phyloP scores from a whole-genome alignment of 371 early-diverging fungal genomes.

The Mucor lusitanicus region DNA sequence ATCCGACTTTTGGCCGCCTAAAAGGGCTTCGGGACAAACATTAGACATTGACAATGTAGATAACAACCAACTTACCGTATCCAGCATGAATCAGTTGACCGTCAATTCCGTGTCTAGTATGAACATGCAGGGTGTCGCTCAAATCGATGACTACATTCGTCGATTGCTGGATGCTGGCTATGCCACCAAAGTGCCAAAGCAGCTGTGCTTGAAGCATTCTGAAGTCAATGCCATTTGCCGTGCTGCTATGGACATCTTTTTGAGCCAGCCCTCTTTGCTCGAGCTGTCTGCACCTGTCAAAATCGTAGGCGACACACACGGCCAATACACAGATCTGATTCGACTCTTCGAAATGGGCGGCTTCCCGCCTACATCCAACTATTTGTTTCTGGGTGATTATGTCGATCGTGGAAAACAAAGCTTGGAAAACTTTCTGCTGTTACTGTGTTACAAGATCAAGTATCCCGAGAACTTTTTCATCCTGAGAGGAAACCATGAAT shows the following conservation, averaged over 20 bases:
- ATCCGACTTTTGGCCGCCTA: constrained; percentile 47
- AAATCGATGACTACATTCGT: constrained; percentile 86
- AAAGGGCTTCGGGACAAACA: constrained; percentile 15
- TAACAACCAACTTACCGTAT: constrained; percentile 44
- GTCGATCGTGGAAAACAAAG: constrained; percentile 95
- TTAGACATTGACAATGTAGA: constrained; percentile 13
- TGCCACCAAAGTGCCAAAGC: constrained; percentile 72
- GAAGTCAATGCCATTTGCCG: constrained; percentile 92
- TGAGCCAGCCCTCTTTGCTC: constrained; percentile 93
- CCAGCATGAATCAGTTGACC: constrained; percentile 50
- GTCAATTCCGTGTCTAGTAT: constrained; percentile 42
- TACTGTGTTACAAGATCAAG: constrained; percentile 96
- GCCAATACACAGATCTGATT: constrained; percentile 91
- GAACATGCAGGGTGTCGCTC: constrained; percentile 33
- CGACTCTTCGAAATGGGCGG: constrained; percentile 93
- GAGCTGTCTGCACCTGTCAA: constrained; percentile 97
- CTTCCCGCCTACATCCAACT: constrained; percentile 87
- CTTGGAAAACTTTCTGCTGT: constrained; percentile 90
- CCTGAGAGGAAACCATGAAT: constrained; percentile 97
- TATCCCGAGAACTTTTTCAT: constrained; percentile 95
- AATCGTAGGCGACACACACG: constrained; percentile 96
- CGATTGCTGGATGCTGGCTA: constrained; percentile 81
- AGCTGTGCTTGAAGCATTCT: constrained; percentile 73
- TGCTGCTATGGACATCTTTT: constrained; percentile 86
- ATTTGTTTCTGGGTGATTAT: constrained; percentile 95